These are phyloP conservation scores for Podospora pseudoanserina DNA, from an alignment of 495 filamentous ascomycete species.

Conservation along the genomic window DNA sequence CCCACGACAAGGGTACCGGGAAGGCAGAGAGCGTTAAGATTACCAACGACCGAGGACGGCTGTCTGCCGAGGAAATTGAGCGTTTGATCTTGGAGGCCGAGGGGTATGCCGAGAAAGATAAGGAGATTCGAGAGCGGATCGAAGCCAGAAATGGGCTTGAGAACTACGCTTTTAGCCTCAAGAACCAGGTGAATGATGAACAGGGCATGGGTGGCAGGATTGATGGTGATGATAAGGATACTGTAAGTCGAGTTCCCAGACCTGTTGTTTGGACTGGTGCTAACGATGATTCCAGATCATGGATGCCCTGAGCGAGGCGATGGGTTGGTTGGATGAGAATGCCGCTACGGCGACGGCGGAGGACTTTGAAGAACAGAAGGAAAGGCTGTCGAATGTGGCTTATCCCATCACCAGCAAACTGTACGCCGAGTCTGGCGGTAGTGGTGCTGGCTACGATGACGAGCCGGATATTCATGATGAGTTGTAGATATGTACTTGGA, in stretches of 20 bases:
- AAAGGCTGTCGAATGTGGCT: conserved; percentile 83
- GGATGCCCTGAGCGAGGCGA: conserved; percentile 86
- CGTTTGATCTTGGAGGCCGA: conserved; percentile 92
- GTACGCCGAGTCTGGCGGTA: conserved; percentile 50
- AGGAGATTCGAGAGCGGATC: conserved; percentile 80
- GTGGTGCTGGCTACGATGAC: not conserved
- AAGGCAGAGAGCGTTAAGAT: conserved; percentile 88
- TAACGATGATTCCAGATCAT: conserved; percentile 55
- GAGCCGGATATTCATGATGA: conserved; percentile 12
- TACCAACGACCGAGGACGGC: conserved; percentile 86
- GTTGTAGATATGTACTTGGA: conserved; percentile 1
- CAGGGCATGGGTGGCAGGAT: conserved; percentile 90
- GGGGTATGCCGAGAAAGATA: conserved; percentile 92
- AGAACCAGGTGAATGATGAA: conserved; percentile 91
- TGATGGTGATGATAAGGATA: conserved; percentile 90
- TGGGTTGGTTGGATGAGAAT: conserved; percentile 90
- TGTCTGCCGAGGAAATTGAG: conserved; percentile 85
- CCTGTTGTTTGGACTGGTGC: not conserved
- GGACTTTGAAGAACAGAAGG: conserved; percentile 95
- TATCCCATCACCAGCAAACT: conserved; percentile 94
- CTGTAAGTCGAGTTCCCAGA: conserved; percentile 46
- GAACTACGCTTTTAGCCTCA: conserved; percentile 93
- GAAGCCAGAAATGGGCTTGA: conserved; percentile 95
- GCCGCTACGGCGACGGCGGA: conserved; percentile 73
- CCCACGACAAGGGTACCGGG: conserved; percentile 87